Conservation (phyloP, 176 grass and related monocot species). For the Bolboschoenus planiculmis region DNA sequence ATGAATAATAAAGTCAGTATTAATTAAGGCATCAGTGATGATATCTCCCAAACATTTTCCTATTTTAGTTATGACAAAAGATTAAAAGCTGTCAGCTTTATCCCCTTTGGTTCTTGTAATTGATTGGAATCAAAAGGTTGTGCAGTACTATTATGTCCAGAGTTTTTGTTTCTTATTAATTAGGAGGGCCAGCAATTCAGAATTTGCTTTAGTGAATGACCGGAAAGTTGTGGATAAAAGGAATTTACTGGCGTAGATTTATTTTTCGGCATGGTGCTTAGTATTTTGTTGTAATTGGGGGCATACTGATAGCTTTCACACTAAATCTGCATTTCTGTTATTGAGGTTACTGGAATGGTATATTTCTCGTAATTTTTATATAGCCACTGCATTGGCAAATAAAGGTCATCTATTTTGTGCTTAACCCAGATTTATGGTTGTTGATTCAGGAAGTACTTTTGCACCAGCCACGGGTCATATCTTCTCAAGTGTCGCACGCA, state of each 20-base stretch:
- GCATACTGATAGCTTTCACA: neutral
- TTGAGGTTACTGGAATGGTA: neutral
- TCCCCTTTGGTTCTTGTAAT: too few species aligned
- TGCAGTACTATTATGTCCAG: too few species aligned
- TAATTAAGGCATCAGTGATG: too few species aligned
- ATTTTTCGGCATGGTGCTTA: neutral
- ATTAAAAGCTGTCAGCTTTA: neutral
- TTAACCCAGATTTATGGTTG: conserved; percentile 2
- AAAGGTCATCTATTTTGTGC: neutral
- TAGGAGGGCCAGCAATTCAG: neutral
- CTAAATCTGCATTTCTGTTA: neutral
- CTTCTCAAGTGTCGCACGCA: conserved; percentile 57
- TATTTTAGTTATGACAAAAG: too few species aligned
- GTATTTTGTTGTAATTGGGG: neutral
- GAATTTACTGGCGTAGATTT: neutral
- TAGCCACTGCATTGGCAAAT: neutral
- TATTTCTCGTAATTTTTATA: neutral
- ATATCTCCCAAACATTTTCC: too few species aligned
- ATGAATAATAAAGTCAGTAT: too few species aligned
- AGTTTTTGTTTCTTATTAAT: too few species aligned
- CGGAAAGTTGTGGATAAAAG: neutral
- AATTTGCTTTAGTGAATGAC: too few species aligned
- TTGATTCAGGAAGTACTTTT: conserved; percentile 73
- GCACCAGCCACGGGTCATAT: conserved; percentile 69
- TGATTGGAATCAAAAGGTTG: too few species aligned